These are phyloP conservation scores for Quercus lobata DNA, from an alignment of 331 rosid genomes.

Conservation along the genomic window DNA sequence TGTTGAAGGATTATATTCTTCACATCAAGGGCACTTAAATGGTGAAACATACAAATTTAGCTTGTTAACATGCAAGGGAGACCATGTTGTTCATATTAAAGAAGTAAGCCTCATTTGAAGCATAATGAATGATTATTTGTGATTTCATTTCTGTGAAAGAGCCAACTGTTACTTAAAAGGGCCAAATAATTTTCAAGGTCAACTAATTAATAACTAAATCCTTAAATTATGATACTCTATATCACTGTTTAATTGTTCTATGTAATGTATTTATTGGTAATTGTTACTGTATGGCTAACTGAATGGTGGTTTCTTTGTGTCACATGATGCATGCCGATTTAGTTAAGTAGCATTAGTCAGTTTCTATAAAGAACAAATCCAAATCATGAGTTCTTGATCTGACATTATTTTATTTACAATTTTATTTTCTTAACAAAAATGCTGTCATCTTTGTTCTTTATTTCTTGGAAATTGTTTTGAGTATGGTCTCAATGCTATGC, in stretches of 20 bases:
- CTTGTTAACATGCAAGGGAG: conserved; percentile 88
- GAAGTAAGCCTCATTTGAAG: conserved; percentile 55
- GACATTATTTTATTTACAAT: conserved; percentile 1
- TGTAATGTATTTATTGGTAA: not conserved
- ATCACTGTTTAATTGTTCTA: not conserved
- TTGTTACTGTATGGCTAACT: not conserved
- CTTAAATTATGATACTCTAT: not conserved
- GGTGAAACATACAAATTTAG: conserved; percentile 59
- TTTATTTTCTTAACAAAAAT: conserved; percentile 1
- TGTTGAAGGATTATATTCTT: conserved; percentile 66
- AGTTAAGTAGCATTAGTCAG: not conserved
- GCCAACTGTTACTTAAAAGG: not conserved
- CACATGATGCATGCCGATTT: not conserved
- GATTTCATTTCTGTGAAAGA: not conserved
- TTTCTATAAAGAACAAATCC: not conserved
- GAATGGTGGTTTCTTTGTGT: not conserved
- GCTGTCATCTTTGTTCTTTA: not conserved
- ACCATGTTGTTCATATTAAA: conserved; percentile 79
- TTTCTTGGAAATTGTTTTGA: conserved; percentile 9
- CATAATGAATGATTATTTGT: not conserved
- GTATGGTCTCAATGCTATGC: conserved; percentile 17
- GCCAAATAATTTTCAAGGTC: not conserved
- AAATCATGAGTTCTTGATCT: not conserved
- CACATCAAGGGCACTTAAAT: conserved; percentile 45
- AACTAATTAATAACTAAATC: not conserved